Percentiles rank a stretch among this genome's conserved stretches.
These are phyloP conservation scores for Albizia julibrissin DNA, from an alignment of 306 rosid genomes.

Conservation along the genomic window DNA sequence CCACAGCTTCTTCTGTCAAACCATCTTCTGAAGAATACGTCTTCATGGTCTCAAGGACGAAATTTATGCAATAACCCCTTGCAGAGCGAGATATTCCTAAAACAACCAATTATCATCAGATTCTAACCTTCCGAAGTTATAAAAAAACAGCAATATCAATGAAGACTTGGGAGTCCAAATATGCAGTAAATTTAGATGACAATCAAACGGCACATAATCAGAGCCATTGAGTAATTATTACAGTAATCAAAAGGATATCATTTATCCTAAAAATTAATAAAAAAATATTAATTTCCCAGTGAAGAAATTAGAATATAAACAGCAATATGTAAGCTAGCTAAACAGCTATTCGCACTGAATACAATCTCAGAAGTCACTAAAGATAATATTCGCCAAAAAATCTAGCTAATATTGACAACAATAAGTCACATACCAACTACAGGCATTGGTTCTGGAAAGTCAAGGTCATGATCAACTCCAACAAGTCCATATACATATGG, in stretches of 20 bases:
- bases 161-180: neutral
- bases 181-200: neutral
- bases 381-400: slow-evolving; percentile 8
- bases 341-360: neutral
- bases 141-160: slow-evolving; percentile 11
- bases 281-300: neutral
- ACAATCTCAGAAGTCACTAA: neutral
- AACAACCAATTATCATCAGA: slow-evolving; percentile 28
- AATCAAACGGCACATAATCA: neutral
- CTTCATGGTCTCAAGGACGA: slow-evolving; percentile 92
- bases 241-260: neutral
- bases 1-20: slow-evolving; percentile 92
- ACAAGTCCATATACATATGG: slow-evolving; percentile 97
- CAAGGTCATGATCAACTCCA: slow-evolving; percentile 85
- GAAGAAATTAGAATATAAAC: neutral
- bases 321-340: neutral
- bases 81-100: slow-evolving; percentile 91
- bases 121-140: slow-evolving; percentile 13
- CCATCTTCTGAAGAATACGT: slow-evolving; percentile 81
- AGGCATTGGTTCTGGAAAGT: slow-evolving; percentile 99
- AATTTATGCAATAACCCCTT: slow-evolving; percentile 84
- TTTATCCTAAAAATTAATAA: neutral
- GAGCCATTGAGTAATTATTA: neutral
- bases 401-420: neutral
- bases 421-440: slow-evolving; percentile 64